These are phyloP conservation scores for Cercospora sp. DNA, from an alignment of 2,329 filamentous ascomycete species.

Conservation along the genomic window DNA sequence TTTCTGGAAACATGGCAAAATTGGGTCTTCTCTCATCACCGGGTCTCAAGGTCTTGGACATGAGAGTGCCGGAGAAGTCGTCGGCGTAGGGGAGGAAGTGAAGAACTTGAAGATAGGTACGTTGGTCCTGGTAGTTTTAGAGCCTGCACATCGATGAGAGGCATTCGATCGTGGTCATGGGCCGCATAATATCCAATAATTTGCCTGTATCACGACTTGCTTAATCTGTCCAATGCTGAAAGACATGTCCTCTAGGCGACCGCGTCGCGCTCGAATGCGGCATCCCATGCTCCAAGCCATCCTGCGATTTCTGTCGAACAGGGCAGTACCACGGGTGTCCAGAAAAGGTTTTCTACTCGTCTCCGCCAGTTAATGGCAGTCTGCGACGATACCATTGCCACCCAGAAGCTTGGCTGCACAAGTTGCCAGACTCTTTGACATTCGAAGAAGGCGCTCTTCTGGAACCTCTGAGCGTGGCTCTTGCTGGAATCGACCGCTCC, in stretches of 20 bases:
- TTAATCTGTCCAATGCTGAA: neutral
- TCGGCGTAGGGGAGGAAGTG: constrained; percentile 32
- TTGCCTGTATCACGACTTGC: too few relatives aligned
- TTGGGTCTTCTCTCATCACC: constrained; percentile 32
- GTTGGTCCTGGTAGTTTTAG: neutral
- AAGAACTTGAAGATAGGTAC: constrained; percentile 29
- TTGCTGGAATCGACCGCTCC: constrained; percentile 47
- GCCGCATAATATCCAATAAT: too few relatives aligned
- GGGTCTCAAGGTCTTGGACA: constrained; percentile 34
- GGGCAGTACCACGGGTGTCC: constrained; percentile 38
- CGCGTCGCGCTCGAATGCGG: constrained; percentile 39
- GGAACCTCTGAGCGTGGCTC: constrained; percentile 52
- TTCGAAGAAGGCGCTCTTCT: constrained; percentile 50
- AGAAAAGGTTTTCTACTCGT: constrained; percentile 36
- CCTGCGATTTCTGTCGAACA: constrained; percentile 35
- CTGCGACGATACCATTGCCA: constrained; percentile 38
- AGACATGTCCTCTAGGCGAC: constrained; percentile 28
- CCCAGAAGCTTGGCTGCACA: constrained; percentile 37
- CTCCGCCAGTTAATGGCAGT: constrained; percentile 37
- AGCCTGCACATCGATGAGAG: too few relatives aligned
- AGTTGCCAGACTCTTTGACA: constrained; percentile 42
- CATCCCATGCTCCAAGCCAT: constrained; percentile 36
- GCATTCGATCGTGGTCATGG: too few relatives aligned
- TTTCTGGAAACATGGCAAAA: constrained; percentile 38
- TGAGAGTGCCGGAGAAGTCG: constrained; percentile 35